These are phyloP conservation scores for Erysimum pusillum DNA, from an alignment of 441 rosid genomes.

Conservation along the genomic window DNA sequence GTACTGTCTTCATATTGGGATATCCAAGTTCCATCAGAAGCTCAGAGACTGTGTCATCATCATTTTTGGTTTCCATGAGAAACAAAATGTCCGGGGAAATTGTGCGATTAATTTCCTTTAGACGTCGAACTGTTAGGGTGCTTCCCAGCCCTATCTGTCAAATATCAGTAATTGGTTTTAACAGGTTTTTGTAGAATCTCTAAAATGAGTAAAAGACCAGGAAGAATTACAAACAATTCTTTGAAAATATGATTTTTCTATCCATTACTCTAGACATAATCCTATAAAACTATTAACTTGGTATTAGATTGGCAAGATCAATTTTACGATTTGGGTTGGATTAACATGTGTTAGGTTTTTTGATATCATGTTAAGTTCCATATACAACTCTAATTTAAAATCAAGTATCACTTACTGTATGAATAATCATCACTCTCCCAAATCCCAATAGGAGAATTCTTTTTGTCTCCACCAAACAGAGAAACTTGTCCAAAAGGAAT, in stretches of 20 bases:
- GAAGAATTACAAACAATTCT: neutral
- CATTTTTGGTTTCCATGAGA: neutral
- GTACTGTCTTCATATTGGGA: neutral
- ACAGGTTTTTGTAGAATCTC: too few species aligned
- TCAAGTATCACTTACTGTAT: neutral
- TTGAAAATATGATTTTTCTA: neutral
- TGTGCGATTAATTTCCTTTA: neutral
- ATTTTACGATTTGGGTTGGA: neutral
- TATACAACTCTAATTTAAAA: too few species aligned
- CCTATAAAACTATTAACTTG: neutral
- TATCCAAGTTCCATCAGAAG: too few species aligned
- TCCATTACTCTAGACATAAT: neutral
- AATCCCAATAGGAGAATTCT: neutral
- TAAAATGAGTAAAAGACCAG: neutral
- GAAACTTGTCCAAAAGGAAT: neutral
- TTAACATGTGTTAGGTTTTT: neutral
- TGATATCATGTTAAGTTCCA: too few species aligned
- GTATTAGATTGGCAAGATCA: neutral
- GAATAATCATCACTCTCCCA: neutral
- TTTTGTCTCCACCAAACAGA: conserved; percentile 5
- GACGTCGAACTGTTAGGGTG: neutral
- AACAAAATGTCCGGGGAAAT: neutral
- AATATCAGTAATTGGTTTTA: too few species aligned
- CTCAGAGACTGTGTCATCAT: neutral
- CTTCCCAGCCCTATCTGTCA: too few species aligned